Base-by-base conservation (phyloP, 208 protist genomes). In the Crithidia brevicula region DNA sequence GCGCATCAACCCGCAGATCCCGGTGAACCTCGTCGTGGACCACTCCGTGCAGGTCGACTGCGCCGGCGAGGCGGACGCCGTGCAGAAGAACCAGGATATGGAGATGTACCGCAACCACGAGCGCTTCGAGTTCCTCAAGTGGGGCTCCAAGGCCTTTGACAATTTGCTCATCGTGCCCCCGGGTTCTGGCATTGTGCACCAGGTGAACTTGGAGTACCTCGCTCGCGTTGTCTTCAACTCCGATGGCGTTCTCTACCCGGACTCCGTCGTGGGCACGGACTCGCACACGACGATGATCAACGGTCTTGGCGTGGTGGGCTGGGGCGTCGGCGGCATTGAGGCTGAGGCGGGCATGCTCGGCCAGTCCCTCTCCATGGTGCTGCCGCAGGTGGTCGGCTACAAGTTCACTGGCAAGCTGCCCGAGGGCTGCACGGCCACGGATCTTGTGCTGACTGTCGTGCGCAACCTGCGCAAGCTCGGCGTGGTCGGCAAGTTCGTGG, bases 281-380 rank as follows among this genome's bases (percentile, higher is more conserved):
- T 98, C 94, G 15, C 97, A 98, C 83, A 98, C 97, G 9, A 97
- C 97, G 22, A 98, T 99, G 97, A 90, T 99, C 69, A 99, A 99
- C 82, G 97, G 97, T 47, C 81, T 98, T n/a, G 96, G 95, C 61
- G 92, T 98, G 11, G 72, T 98, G 34, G 97, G 96, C 60, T 98
- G 95, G 95, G 97, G 97, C 83, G 98, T 98, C n/a, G 96, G 97
- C 61, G 96, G 97, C 69, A 98, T 99, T 61, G 98, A 99, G 75
- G 97, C 97, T 9, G 97, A 99, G 78, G 94, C 93, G 16, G 97
- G 85, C 38, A 98, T 99, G 96, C 85, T 99, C 13, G 97, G 97
- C 34, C 96, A 98, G 84, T 95, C 93, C 36, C 91, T 98, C 45
- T 88, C 88, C 63, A 98, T 98, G 95, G 90, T 98, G 11, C 82